Percentiles rank a stretch among this genome's conserved stretches.
Evolutionary conservation across 805 yeast genomes (phyloP).

Genomic region (Candida nitratophila): DNA sequence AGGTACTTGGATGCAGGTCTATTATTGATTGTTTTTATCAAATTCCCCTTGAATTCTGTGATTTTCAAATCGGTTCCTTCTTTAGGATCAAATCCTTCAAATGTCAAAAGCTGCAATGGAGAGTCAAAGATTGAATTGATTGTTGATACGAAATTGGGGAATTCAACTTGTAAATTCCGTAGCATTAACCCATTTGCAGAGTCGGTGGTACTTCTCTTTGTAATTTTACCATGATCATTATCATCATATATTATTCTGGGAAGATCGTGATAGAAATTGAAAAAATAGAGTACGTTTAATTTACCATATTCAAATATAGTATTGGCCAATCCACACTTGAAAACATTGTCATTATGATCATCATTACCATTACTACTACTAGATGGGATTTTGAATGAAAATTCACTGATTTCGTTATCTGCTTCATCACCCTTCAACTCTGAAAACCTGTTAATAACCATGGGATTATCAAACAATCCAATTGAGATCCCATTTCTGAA

Average conservation of each 20-base stretch:
- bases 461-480: slow-evolving; percentile 13
- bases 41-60: slow-evolving; percentile 48
- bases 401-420: background rate
- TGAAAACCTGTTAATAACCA: slow-evolving; percentile 8
- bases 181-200: no score
- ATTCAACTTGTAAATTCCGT: no score
- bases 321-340: slow-evolving; percentile 3
- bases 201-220: no score
- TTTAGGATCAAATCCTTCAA: background rate
- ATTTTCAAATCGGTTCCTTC: slow-evolving; percentile 26
- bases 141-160: no score
- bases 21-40: slow-evolving; percentile 49
- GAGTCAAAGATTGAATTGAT: no score
- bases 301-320: slow-evolving; percentile 3
- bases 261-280: background rate
- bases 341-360: background rate
- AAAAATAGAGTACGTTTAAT: slow-evolving; percentile 1
- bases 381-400: background rate
- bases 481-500: slow-evolving; percentile 20
- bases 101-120: background rate
- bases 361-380: background rate
- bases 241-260: no score
- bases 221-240: no score
- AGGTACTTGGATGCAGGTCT: slow-evolving; percentile 51
- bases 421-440: slow-evolving; percentile 4